phyloP scores from a whole-genome alignment of 129 eudicot species.

The Chrysanthemum makinoi region DNA sequence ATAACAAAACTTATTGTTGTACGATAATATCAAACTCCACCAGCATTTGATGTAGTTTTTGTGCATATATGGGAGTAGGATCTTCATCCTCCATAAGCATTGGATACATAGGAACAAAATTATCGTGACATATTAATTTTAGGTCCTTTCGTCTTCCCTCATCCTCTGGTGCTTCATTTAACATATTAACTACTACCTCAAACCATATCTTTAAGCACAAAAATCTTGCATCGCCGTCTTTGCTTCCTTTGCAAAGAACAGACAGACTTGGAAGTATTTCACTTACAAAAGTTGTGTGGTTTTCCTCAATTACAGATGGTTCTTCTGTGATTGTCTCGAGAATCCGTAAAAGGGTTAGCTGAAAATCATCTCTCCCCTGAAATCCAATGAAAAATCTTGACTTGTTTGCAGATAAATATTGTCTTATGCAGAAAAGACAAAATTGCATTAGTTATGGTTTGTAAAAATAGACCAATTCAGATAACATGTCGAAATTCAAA shows the following conservation, averaged over 20 bases:
- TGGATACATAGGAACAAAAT: conserved; percentile 82
- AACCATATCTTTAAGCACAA: conserved; percentile 90
- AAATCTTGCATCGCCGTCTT: conserved; percentile 92
- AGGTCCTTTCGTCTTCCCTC: conserved; percentile 42
- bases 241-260: conserved; percentile 71
- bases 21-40: conserved; percentile 44
- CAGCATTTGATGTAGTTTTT: conserved; percentile 79
- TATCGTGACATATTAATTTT: conserved; percentile 50
- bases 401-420: background rate
- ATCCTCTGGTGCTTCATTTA: conserved; percentile 48
- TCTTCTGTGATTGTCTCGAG: conserved; percentile 81
- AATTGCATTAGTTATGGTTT: too few species aligned
- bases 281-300: conserved; percentile 41
- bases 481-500: too few species aligned
- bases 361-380: conserved; percentile 98
- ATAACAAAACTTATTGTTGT: conserved; percentile 7
- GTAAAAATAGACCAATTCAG: too few species aligned
- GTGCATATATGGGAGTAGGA: conserved; percentile 87
- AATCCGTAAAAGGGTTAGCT: conserved; percentile 66
- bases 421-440: too few species aligned
- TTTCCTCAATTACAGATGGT: conserved; percentile 48
- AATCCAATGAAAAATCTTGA: conserved; percentile 20
- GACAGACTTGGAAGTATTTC: conserved; percentile 83
- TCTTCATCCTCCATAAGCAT: conserved; percentile 86
- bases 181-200: conserved; percentile 60